These are phyloP conservation scores for Claviceps pazoutovae DNA, from an alignment of 2,329 filamentous ascomycete genomes.

Conservation along the genomic window DNA sequence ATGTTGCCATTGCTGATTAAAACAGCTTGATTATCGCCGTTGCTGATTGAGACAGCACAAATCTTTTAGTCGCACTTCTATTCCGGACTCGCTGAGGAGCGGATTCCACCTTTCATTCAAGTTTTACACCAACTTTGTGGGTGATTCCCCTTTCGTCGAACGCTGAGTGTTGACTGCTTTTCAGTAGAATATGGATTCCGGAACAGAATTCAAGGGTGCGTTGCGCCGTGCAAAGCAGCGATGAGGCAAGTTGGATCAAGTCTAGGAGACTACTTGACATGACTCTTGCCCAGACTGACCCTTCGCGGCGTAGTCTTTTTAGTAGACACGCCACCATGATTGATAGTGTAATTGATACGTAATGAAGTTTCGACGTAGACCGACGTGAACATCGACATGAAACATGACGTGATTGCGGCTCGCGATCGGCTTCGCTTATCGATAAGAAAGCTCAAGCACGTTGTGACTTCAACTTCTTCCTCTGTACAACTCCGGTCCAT, in stretches of 20 bases:
- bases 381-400: neutral
- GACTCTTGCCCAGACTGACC: neutral
- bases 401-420: neutral
- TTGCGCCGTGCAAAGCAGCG: neutral
- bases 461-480: neutral
- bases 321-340: neutral
- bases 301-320: neutral
- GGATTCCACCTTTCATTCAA: neutral
- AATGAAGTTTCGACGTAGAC: neutral
- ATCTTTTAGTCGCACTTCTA: neutral
- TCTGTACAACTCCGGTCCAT: neutral
- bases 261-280: neutral
- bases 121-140: neutral
- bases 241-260: neutral
- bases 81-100: neutral
- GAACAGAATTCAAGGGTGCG: neutral
- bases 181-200: neutral
- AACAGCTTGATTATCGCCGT: neutral
- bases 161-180: slow-evolving; percentile 1
- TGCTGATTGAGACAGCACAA: slow-evolving; percentile 1
- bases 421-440: slow-evolving; percentile 1
- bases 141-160: neutral
- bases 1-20: slow-evolving; percentile 1
- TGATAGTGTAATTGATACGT: neutral
- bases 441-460: slow-evolving; percentile 2